Evolutionary conservation across 1,284 basidiomycete species (phyloP).

Genomic region (Boletus sp.): DNA sequence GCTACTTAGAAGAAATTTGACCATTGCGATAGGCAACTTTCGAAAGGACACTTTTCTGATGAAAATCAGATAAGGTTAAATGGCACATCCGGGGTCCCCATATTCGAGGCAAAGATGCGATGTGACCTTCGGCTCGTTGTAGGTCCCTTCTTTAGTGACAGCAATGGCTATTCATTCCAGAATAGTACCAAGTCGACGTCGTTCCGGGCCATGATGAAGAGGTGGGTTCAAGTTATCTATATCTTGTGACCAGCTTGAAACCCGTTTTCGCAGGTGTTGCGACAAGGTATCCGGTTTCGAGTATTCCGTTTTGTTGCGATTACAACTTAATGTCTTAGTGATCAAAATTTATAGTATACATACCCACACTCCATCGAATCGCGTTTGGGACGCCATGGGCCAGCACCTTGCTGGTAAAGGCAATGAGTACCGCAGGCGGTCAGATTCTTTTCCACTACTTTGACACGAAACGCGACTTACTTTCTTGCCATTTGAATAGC

Average conservation of each 20-base stretch:
- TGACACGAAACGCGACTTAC: background rate
- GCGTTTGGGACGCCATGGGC: slow-evolving; percentile 61
- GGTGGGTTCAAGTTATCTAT: slow-evolving; percentile 39
- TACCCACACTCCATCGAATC: slow-evolving; percentile 61
- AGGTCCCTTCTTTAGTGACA: slow-evolving; percentile 25
- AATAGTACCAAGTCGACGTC: slow-evolving; percentile 68
- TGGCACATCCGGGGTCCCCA: slow-evolving; percentile 52
- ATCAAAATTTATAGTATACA: slow-evolving; percentile 67
- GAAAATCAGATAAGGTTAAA: slow-evolving; percentile 71
- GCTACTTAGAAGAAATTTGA: slow-evolving; percentile 3
- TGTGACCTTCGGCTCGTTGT: slow-evolving; percentile 64
- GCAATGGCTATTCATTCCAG: background rate
- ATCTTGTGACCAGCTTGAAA: background rate
- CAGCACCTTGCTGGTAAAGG: slow-evolving; percentile 56
- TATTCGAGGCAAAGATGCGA: slow-evolving; percentile 73
- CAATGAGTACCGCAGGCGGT: slow-evolving; percentile 56
- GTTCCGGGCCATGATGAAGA: slow-evolving; percentile 52
- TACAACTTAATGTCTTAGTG: slow-evolving; percentile 39
- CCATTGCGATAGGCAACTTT: slow-evolving; percentile 54
- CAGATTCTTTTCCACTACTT: slow-evolving; percentile 5
- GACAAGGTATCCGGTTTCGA: slow-evolving; percentile 49
- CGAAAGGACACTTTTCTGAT: slow-evolving; percentile 65
- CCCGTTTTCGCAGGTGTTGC: slow-evolving; percentile 46
- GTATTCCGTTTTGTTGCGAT: background rate
- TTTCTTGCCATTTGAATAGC: slow-evolving; percentile 31